Evolutionary conservation across 495 filamentous ascomycete genomes (phyloP), one percentile per base, ranked within the genome.

Genomic region (Xanthoparmelia taractica): DNA sequence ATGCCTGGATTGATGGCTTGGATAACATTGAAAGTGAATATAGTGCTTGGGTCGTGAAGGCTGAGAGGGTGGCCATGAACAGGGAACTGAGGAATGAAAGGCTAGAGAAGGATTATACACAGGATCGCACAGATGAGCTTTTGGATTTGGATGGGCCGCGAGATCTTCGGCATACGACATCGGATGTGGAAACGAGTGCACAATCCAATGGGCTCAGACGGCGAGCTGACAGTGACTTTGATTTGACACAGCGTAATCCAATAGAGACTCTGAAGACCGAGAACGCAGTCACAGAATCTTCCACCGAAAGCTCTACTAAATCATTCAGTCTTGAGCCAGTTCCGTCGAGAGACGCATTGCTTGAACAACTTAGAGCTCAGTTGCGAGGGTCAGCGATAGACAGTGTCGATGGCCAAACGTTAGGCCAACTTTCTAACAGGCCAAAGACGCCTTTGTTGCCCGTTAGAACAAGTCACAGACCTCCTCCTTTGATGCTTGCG

Each of bases 1-100:
- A 96, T 38, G 69, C 74, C 25, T 98, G 95, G 95, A 83, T 97
- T 55, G 90, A 92, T 62, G 79, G 85, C 10, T 82, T 97, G 68
- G 95, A 97, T 70, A 71, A 73, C 0, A 74, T 96, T 18, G 95
- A 98, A 69, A 78, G 82, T 15, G 82, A 87, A n/a, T 96, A 92
- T 74, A 82, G 84, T 11, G 77, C 82, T 18, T 97, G 94, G 95
- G 84, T 84, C 18, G 81, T 84, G 23, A 75, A 84, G 59, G 76
- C 76, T 48, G 78, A 79, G 61, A 71, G 72, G 59, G 72, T 74
- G 40, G 72, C 75, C 34, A 68, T 82, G 37, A 75, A 77, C 27
- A 78, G 73, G 25, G 80, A 79, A 65, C 77, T 75, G 73, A 69
- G 37, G 34, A 18, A 15, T 36, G 23, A 33, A 64, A 64, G n/a